A percentile compares a stretch with the other conserved stretches of the same genome.
Evolutionary conservation across 2,329 filamentous ascomycete genomes (phyloP).

Genomic region (Teratosphaeria epicoccoides): DNA sequence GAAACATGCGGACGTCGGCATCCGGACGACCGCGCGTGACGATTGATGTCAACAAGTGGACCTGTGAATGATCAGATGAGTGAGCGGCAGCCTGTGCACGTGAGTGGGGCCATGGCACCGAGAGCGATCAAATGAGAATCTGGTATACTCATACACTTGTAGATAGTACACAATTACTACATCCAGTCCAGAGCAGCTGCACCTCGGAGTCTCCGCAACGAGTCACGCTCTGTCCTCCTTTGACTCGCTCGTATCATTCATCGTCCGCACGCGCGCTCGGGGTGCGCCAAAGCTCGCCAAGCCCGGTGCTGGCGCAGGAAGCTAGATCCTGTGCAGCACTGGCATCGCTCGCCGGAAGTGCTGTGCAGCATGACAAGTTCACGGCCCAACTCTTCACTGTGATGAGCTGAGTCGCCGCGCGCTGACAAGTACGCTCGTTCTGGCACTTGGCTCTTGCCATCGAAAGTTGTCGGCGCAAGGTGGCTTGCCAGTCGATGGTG

Average conservation of each 20-base stretch:
- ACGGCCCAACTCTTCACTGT: neutral
- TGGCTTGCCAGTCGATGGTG: neutral
- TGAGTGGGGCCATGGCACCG: no score
- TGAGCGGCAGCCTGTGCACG: no score
- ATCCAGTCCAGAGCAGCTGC: slow-evolving; percentile 6
- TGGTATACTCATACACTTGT: neutral
- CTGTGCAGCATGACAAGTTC: neutral
- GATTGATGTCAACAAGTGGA: no score
- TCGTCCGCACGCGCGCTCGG: neutral
- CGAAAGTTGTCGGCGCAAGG: neutral
- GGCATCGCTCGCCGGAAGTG: neutral
- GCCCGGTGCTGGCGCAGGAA: neutral
- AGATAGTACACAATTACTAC: neutral
- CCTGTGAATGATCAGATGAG: no score
- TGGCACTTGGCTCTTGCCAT: neutral
- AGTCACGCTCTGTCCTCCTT: slow-evolving; percentile 8
- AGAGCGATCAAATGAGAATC: neutral
- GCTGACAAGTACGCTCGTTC: neutral
- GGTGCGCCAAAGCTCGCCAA: neutral
- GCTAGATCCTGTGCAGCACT: neutral
- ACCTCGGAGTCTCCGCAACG: slow-evolving; percentile 7
- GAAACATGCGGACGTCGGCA: no score
- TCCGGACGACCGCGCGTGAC: no score
- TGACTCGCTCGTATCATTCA: neutral
- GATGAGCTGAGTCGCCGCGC: neutral